A percentile compares a stretch with the other conserved stretches of the same genome.
Evolutionary conservation across 2,329 filamentous ascomycete species (phyloP).

Genomic region (Alternaria postmessia): DNA sequence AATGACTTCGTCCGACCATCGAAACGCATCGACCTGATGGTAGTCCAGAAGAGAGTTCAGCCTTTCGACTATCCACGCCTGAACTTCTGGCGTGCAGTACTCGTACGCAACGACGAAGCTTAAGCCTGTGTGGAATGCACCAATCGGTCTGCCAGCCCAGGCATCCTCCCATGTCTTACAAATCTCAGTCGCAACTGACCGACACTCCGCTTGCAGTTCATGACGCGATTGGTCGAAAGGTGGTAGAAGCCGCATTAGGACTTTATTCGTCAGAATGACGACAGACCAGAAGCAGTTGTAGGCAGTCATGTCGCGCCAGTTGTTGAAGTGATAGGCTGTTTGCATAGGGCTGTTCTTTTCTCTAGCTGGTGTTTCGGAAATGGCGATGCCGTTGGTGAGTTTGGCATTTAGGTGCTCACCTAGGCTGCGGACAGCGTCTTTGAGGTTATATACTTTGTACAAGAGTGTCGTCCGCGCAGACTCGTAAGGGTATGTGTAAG

Average conservation of each 20-base stretch:
- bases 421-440: conserved; percentile 30
- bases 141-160: conserved; percentile 43
- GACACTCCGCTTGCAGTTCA: conserved; percentile 38
- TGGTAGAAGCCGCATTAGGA: conserved; percentile 40
- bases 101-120: conserved; percentile 47
- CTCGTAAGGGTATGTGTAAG: conserved; percentile 6
- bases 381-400: conserved; percentile 31
- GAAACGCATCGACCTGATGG: conserved; percentile 36
- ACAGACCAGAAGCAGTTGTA: conserved; percentile 47
- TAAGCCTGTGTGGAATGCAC: conserved; percentile 41
- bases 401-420: conserved; percentile 32
- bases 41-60: conserved; percentile 41
- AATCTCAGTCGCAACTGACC: conserved; percentile 38
- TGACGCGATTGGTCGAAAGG: conserved; percentile 29
- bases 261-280: conserved; percentile 41
- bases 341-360: conserved; percentile 31
- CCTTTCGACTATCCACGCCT: conserved; percentile 37
- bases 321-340: conserved; percentile 40
- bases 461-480: conserved; percentile 27
- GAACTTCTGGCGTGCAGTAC: conserved; percentile 34
- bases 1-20: conserved; percentile 41
- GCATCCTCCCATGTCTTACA: conserved; percentile 49
- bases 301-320: conserved; percentile 41
- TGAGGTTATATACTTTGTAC: conserved; percentile 34
- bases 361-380: conserved; percentile 28